Conservation (phyloP, 495 filamentous ascomycete genomes). For the Clavariopsis aquatica region DNA sequence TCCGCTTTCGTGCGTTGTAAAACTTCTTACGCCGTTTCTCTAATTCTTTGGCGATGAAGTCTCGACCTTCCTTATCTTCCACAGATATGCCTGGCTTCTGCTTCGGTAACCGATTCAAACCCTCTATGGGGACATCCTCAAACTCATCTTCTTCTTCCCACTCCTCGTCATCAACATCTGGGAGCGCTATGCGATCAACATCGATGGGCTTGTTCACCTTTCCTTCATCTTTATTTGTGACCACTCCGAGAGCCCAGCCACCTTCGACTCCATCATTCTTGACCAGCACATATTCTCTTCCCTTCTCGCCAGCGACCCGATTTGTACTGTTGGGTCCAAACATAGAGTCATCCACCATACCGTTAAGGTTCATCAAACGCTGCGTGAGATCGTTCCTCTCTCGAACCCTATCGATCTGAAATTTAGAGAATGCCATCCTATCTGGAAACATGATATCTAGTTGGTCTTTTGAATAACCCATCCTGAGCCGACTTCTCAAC, state of each 20-base stretch:
- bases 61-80: conserved; percentile 27
- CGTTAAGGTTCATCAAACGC: conserved; percentile 89
- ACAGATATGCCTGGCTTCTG: conserved; percentile 19
- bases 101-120: conserved; percentile 85
- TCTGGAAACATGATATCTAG: conserved; percentile 94
- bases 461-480: conserved; percentile 96
- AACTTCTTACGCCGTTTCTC: conserved; percentile 50
- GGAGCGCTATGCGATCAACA: conserved; percentile 65
- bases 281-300: conserved; percentile 90
- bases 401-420: conserved; percentile 90
- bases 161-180: conserved; percentile 61
- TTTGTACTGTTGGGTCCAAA: conserved; percentile 59
- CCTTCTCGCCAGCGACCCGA: conserved; percentile 85
- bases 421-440: conserved; percentile 93
- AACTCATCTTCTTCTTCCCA: conserved; percentile 71
- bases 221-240: conserved; percentile 74
- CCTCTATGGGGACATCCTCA: conserved; percentile 94
- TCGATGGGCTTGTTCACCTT: conserved; percentile 82
- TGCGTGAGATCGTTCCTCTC: conserved; percentile 96
- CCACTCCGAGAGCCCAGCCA: conserved; percentile 95
- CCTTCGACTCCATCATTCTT: conserved; percentile 94
- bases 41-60: conserved; percentile 45
- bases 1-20: conserved; percentile 46
- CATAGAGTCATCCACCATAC: conserved; percentile 75
- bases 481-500: conserved; percentile 79